Evolutionary conservation across 2,329 filamentous ascomycete genomes (phyloP).

Genomic region (Claviceps pazoutovae): DNA sequence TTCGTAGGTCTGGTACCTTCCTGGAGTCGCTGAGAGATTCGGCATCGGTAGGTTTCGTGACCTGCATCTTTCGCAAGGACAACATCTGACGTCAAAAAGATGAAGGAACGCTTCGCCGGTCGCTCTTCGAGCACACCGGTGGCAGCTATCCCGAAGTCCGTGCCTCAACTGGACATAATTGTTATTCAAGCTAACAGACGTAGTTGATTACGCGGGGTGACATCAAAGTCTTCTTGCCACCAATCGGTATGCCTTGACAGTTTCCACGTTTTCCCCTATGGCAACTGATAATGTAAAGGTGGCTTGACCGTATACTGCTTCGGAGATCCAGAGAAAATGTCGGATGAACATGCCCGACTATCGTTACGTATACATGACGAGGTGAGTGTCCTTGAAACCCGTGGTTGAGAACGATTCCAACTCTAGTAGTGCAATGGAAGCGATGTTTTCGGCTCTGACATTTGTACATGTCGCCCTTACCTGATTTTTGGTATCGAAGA

Average conservation of each 20-base stretch:
- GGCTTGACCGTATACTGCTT: conserved; percentile 96
- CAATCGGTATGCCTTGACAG: conserved; percentile 48
- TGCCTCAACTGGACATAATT: neutral
- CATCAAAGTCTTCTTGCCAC: conserved; percentile 89
- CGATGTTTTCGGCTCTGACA: conserved; percentile 95
- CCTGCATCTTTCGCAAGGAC: neutral
- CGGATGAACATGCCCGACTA: conserved; percentile 65
- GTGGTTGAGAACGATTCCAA: neutral
- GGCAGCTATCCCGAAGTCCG: conserved; percentile 73
- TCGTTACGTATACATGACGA: conserved; percentile 70
- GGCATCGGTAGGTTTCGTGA: conserved; percentile 51
- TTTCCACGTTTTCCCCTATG: neutral
- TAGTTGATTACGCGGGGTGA: conserved; percentile 80
- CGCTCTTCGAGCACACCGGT: conserved; percentile 88
- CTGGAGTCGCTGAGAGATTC: conserved; percentile 81
- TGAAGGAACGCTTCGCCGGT: conserved; percentile 72
- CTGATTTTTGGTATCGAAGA: conserved; percentile 95
- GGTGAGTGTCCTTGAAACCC: conserved; percentile 20
- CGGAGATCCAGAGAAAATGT: conserved; percentile 87
- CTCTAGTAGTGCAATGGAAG: conserved; percentile 69
- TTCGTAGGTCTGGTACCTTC: conserved; percentile 58
- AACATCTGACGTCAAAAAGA: conserved; percentile 34
- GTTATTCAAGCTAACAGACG: neutral
- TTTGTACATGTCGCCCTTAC: conserved; percentile 92
- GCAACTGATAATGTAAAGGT: conserved; percentile 26